Evolutionary conservation across 371 early-diverging fungal species (phyloP), one percentile per base, ranked within the genome.

Genomic region (Sporodiniella umbellata): DNA sequence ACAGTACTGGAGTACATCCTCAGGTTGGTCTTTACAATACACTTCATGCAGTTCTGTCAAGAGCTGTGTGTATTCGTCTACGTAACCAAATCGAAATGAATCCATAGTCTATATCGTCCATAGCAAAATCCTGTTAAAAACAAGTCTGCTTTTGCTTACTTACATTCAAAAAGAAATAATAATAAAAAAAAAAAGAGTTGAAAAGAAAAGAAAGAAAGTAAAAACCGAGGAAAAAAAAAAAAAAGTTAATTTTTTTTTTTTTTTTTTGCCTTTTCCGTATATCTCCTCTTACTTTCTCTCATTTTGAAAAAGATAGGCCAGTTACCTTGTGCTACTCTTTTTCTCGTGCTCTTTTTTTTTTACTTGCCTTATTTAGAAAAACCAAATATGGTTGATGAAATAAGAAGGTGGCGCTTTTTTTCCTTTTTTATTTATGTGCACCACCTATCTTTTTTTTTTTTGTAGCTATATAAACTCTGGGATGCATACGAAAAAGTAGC

Each of bases 1-100:
- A 72, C 93, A 92, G 66, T 90, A 93, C 76, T 90, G 90, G 58
- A 86, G 77, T 47, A 90, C 82, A 68, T 94, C 92, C 38, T 81
- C 66, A 22, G 94, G 68, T 33, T 68, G 63, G 40, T 62, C 60
- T 48, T 53, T 48, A 37, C 53, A 48, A 26, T 56, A 60, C 0
- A 54, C 53, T 25, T 45, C 43, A 49, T 60, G 60, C 25, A 65
- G 45, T 33, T 65, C 66, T 3, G 56, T 58, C 25, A 65, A 53
- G 4, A 65, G 50, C 48, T 65, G 55, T n/a, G 63, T 58, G 21
- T 62, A 62, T 50, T 62, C 63, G 30, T 62, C 63, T 35, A 45
- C 45, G 26, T 53, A 47, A 26, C 54, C 50, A 50, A 62, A 62
- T 18, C 18, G 42, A 45, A 53, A 40, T 30, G 49, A 23, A 14